Conservation (phyloP, 164 flowering plant species). For the Cinnamomum chago region DNA sequence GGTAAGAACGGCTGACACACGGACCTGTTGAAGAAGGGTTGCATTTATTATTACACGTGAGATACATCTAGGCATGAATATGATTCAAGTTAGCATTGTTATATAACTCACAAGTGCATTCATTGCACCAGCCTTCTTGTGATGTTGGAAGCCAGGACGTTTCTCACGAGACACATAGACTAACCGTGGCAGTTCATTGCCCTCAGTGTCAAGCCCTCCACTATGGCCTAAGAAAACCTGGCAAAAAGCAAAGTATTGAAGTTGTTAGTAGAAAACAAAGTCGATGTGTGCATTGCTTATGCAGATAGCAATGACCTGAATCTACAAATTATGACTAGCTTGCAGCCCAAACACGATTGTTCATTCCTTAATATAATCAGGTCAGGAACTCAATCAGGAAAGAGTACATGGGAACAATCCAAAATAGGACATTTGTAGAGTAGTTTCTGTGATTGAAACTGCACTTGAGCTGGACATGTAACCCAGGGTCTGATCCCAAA, state of each 20-base stretch:
- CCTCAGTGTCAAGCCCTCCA: constrained; percentile 46
- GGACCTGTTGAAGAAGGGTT: constrained; percentile 19
- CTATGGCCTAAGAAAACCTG: constrained; percentile 50
- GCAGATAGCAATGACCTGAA: too few relatives aligned
- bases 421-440: too few relatives aligned
- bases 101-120: constrained; percentile 50
- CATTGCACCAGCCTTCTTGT: constrained; percentile 71
- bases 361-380: too few relatives aligned
- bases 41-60: not conserved
- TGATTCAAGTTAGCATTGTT: not conserved
- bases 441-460: too few relatives aligned
- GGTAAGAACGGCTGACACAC: constrained; percentile 62
- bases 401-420: not conserved
- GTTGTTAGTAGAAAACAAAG: too few relatives aligned
- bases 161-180: constrained; percentile 59
- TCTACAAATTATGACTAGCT: too few relatives aligned
- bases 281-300: too few relatives aligned
- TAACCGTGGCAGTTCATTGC: constrained; percentile 45
- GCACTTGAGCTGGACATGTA: too few relatives aligned
- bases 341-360: too few relatives aligned
- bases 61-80: not conserved
- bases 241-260: not conserved
- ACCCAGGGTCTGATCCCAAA: too few relatives aligned
- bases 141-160: constrained; percentile 57
- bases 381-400: too few relatives aligned